phyloP scores from a whole-genome alignment of 1,284 basidiomycete genomes.

The Fomitopsis betulina region DNA sequence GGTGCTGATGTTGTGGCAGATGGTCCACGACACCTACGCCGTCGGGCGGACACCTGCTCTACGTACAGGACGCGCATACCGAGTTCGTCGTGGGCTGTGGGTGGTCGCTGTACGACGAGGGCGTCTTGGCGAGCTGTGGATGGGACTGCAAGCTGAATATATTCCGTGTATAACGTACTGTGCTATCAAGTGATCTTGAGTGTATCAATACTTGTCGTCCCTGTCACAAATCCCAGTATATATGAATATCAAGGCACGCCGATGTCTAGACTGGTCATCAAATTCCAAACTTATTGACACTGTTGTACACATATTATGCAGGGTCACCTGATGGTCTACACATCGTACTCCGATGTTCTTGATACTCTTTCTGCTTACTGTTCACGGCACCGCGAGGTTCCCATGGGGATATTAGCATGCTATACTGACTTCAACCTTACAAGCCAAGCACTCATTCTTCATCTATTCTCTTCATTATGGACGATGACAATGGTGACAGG shows the following conservation, averaged over 20 bases:
- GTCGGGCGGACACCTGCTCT: slow-evolving; percentile 52
- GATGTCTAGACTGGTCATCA: background rate
- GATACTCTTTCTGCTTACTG: too few relatives aligned
- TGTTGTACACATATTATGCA: too few relatives aligned
- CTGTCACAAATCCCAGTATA: background rate
- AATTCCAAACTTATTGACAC: too few relatives aligned
- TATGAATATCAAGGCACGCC: background rate
- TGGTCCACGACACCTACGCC: slow-evolving; percentile 58
- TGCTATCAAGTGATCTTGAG: background rate
- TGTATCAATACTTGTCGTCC: background rate
- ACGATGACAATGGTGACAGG: too few relatives aligned
- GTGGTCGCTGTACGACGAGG: slow-evolving; percentile 88
- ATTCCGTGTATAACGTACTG: slow-evolving; percentile 41
- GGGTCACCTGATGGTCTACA: too few relatives aligned
- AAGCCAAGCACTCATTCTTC: too few relatives aligned
- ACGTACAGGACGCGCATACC: slow-evolving; percentile 83
- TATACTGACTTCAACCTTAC: too few relatives aligned
- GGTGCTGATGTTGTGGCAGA: slow-evolving; percentile 30
- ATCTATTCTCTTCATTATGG: too few relatives aligned
- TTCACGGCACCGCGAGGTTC: too few relatives aligned
- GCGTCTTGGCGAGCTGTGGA: slow-evolving; percentile 80
- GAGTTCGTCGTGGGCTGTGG: slow-evolving; percentile 92
- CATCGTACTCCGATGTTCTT: too few relatives aligned
- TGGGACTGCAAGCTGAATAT: slow-evolving; percentile 88
- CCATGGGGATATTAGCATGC: too few relatives aligned